These are phyloP conservation scores for Pseudozyma hubeiensis DNA, from an alignment of 1,284 basidiomycete species.

Conservation along the genomic window DNA sequence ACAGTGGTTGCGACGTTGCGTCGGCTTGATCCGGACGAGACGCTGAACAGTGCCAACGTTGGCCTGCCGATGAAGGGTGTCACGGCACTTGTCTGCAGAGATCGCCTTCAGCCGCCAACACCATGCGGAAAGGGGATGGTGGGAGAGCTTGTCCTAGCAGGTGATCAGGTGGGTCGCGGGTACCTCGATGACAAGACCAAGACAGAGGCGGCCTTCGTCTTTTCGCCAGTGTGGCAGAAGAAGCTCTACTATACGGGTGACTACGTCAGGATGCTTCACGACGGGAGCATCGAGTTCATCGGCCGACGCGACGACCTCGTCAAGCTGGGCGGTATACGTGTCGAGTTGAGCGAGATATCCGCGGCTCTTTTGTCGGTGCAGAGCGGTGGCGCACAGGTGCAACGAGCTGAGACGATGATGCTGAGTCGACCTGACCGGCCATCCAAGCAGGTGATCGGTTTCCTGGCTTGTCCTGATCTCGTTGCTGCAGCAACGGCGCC, in stretches of 20 bases:
- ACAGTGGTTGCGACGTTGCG: slow-evolving; percentile 36
- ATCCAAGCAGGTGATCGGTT: slow-evolving; percentile 18
- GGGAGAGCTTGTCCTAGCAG: slow-evolving; percentile 52
- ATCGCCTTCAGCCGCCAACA: slow-evolving; percentile 11
- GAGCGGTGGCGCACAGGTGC: not conserved
- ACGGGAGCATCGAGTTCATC: slow-evolving; percentile 62
- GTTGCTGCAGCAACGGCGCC: not conserved
- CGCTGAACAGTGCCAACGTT: slow-evolving; percentile 55
- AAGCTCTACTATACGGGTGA: slow-evolving; percentile 45
- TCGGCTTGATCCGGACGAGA: slow-evolving; percentile 22
- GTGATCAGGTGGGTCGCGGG: slow-evolving; percentile 24
- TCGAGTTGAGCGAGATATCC: slow-evolving; percentile 58
- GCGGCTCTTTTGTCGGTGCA: slow-evolving; percentile 8
- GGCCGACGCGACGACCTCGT: slow-evolving; percentile 61
- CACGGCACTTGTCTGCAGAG: slow-evolving; percentile 44
- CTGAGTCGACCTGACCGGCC: slow-evolving; percentile 18
- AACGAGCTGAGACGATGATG: slow-evolving; percentile 20
- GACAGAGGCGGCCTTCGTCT: slow-evolving; percentile 16
- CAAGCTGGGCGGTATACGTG: slow-evolving; percentile 63
- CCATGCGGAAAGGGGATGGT: slow-evolving; percentile 50
- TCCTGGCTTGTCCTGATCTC: slow-evolving; percentile 16
- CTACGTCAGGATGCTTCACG: slow-evolving; percentile 47
- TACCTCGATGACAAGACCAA: slow-evolving; percentile 23
- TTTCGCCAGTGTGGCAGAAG: slow-evolving; percentile 2
- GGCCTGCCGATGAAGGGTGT: slow-evolving; percentile 51